Evolutionary conservation across 768 basidiomycete genomes (phyloP).

Genomic region (Panaeolus cyanescens): DNA sequence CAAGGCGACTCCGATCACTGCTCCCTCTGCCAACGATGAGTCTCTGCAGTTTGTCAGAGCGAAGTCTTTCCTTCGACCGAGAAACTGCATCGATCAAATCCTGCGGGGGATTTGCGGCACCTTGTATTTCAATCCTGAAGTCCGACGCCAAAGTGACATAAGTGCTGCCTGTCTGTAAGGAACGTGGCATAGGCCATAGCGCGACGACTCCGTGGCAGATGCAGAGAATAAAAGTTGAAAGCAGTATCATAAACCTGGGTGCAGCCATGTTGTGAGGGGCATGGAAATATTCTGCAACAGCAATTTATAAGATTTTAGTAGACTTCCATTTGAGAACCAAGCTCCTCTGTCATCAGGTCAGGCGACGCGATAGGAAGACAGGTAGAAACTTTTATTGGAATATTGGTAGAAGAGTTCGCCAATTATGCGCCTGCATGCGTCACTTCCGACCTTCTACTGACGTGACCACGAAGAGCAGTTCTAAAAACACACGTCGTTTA

Average conservation of each 20-base stretch:
- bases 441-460: neutral
- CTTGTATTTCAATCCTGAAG: slow-evolving; percentile 53
- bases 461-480: neutral
- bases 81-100: slow-evolving; percentile 62
- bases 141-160: slow-evolving; percentile 46
- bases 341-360: neutral
- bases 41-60: slow-evolving; percentile 57
- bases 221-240: slow-evolving; percentile 4
- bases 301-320: neutral
- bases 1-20: slow-evolving; percentile 40
- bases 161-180: slow-evolving; percentile 41
- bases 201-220: slow-evolving; percentile 23
- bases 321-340: neutral
- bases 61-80: slow-evolving; percentile 45
- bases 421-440: neutral
- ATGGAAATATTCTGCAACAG: neutral
- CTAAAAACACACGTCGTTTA: neutral
- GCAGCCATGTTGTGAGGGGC: neutral
- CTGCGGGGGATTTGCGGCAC: slow-evolving; percentile 38
- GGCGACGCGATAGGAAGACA: neutral
- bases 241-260: neutral
- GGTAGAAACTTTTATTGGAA: neutral
- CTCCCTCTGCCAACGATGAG: slow-evolving; percentile 62
- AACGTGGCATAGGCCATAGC: slow-evolving; percentile 52
- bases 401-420: neutral